Evolutionary conservation across 768 basidiomycete genomes (phyloP).

Genomic region (Leucocoprinus sp.): DNA sequence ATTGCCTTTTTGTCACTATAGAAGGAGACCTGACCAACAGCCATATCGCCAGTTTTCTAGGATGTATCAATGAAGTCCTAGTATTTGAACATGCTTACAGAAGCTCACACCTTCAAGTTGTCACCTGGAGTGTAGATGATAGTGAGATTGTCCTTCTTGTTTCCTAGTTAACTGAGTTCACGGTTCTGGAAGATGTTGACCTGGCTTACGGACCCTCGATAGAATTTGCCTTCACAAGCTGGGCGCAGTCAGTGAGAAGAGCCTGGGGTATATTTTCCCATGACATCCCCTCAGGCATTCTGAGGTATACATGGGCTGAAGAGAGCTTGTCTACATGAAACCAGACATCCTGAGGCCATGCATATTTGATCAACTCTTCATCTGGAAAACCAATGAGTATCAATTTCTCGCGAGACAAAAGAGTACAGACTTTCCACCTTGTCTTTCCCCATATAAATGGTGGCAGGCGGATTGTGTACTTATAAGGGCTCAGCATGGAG

Average conservation of each 20-base stretch:
- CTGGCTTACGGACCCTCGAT: slow-evolving; percentile 64
- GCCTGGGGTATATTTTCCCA: slow-evolving; percentile 86
- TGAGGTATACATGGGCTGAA: slow-evolving; percentile 95
- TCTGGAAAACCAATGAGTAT: slow-evolving; percentile 41
- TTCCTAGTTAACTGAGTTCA: slow-evolving; percentile 44
- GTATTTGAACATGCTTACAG: neutral
- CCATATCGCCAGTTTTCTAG: slow-evolving; percentile 98
- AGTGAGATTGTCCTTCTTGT: slow-evolving; percentile 91
- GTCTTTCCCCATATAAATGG: slow-evolving; percentile 93
- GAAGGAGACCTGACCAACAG: slow-evolving; percentile 92
- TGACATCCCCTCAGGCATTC: slow-evolving; percentile 69
- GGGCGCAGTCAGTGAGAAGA: slow-evolving; percentile 79
- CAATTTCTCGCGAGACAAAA: slow-evolving; percentile 14
- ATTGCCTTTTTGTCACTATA: slow-evolving; percentile 87
- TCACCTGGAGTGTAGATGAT: slow-evolving; percentile 91
- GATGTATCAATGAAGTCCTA: neutral
- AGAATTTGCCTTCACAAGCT: slow-evolving; percentile 95
- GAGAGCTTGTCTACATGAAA: slow-evolving; percentile 98
- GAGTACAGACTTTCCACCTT: slow-evolving; percentile 79
- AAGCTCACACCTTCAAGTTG: slow-evolving; percentile 71
- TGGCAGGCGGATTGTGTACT: slow-evolving; percentile 59
- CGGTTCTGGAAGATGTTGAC: no score
- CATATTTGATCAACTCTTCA: slow-evolving; percentile 92
- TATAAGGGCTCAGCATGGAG: slow-evolving; percentile 7
- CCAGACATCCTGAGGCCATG: slow-evolving; percentile 84